These are phyloP conservation scores for Lathyrus sativus DNA, from an alignment of 306 rosid species.

Conservation along the genomic window DNA sequence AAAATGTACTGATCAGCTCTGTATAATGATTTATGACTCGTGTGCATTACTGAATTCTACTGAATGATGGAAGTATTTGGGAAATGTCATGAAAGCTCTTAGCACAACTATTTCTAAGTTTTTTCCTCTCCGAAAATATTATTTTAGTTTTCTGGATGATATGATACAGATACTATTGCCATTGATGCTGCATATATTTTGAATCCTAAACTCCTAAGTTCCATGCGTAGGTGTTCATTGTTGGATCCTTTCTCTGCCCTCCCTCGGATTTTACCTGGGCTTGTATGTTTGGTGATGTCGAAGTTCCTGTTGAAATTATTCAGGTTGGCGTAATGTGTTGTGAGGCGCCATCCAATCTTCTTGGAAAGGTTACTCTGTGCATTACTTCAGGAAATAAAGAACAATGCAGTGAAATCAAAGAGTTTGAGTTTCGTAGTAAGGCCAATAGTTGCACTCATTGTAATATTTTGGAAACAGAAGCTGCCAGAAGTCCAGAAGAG, in stretches of 20 bases:
- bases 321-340: slow-evolving; percentile 79
- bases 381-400: slow-evolving; percentile 76
- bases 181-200: slow-evolving; percentile 21
- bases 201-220: slow-evolving; percentile 39
- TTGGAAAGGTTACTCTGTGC: slow-evolving; percentile 80
- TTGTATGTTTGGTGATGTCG: slow-evolving; percentile 87
- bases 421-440: slow-evolving; percentile 70
- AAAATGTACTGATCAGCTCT: no score
- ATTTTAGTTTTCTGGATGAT: slow-evolving; percentile 9
- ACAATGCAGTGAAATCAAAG: slow-evolving; percentile 89
- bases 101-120: slow-evolving; percentile 17
- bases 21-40: slow-evolving; percentile 31
- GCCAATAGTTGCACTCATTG: slow-evolving; percentile 46
- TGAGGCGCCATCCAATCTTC: slow-evolving; percentile 72
- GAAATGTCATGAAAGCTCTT: slow-evolving; percentile 32
- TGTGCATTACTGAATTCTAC: slow-evolving; percentile 19
- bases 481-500: slow-evolving; percentile 67
- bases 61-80: slow-evolving; percentile 14
- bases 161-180: slow-evolving; percentile 25
- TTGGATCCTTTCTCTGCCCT: slow-evolving; percentile 82
- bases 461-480: slow-evolving; percentile 51
- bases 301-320: slow-evolving; percentile 82
- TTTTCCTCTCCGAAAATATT: slow-evolving; percentile 8
- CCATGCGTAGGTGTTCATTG: slow-evolving; percentile 65
- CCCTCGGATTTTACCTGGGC: slow-evolving; percentile 72